These are phyloP conservation scores for Pythium rishiriense DNA, from an alignment of 352 stramenopile genomes.

Conservation along the genomic window DNA sequence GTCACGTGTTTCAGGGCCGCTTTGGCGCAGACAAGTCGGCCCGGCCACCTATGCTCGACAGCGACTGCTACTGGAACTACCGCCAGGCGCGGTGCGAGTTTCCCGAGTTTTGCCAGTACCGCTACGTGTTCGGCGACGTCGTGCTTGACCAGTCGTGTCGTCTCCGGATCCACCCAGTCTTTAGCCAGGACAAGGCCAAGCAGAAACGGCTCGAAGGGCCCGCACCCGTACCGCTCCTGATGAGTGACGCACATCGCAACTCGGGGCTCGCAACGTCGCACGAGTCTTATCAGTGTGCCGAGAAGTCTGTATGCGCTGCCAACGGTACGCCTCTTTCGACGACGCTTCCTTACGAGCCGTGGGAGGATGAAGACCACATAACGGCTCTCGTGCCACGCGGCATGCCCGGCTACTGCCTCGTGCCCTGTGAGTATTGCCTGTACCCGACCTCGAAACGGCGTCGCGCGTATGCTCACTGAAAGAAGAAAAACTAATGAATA, in stretches of 20 bases:
- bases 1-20: conserved; percentile 49
- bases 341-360: conserved; percentile 15
- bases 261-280: conserved; percentile 16
- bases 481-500: not conserved
- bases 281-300: not conserved
- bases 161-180: conserved; percentile 29
- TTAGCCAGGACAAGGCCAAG: not conserved
- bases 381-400: conserved; percentile 3
- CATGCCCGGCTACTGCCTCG: conserved; percentile 17
- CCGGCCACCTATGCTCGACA: conserved; percentile 66
- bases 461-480: conserved; percentile 11
- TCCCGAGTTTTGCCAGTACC: conserved; percentile 78
- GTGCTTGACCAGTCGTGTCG: conserved; percentile 82
- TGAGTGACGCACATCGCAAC: conserved; percentile 15
- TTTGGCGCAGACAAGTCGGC: conserved; percentile 25
- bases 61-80: conserved; percentile 88
- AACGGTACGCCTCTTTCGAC: conserved; percentile 14
- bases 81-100: conserved; percentile 70
- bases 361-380: conserved; percentile 13
- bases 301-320: not conserved
- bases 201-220: not conserved
- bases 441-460: conserved; percentile 15
- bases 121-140: conserved; percentile 80
- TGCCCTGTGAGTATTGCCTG: conserved; percentile 24
- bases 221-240: not conserved